Conservation (phyloP, 495 filamentous ascomycete species). For the Lophium mytilinum region DNA sequence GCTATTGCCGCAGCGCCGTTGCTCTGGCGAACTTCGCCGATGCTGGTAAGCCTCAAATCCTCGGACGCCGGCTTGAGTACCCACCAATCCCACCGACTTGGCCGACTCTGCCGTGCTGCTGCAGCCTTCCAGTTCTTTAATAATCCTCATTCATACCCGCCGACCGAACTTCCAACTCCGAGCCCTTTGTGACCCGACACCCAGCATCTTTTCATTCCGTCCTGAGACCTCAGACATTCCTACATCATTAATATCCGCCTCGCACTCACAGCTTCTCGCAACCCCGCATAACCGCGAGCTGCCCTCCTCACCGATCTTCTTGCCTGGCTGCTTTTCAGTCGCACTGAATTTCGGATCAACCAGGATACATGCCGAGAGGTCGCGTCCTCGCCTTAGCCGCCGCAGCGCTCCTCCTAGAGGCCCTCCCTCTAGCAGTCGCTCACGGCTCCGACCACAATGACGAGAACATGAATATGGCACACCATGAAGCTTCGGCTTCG, state of each 20-base stretch:
- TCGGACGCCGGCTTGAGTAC: too few species aligned
- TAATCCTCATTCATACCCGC: too few species aligned
- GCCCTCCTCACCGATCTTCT: background rate
- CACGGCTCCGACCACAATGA: constrained; percentile 27
- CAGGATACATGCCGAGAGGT: constrained; percentile 18
- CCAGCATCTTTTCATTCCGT: background rate
- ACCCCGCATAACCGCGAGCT: background rate
- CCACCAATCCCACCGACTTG: too few species aligned
- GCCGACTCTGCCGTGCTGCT: too few species aligned
- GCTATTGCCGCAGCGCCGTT: too few species aligned
- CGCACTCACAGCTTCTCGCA: background rate
- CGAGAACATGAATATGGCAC: constrained; percentile 10
- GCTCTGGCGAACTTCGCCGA: too few species aligned
- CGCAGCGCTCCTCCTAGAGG: constrained; percentile 31
- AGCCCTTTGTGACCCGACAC: background rate
- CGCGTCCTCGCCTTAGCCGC: constrained; percentile 17
- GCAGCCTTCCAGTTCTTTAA: too few species aligned
- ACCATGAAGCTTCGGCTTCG: constrained; percentile 5
- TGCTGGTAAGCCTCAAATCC: too few species aligned
- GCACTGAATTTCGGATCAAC: background rate
- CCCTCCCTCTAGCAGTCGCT: constrained; percentile 28
- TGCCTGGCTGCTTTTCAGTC: background rate
- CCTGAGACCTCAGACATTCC: background rate
- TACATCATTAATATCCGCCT: too few species aligned
- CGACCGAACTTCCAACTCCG: too few species aligned